A percentile compares a stretch with the other conserved stretches of the same genome.
Conservation (phyloP, 305 asterid species). For the Coffea humblotiana region DNA sequence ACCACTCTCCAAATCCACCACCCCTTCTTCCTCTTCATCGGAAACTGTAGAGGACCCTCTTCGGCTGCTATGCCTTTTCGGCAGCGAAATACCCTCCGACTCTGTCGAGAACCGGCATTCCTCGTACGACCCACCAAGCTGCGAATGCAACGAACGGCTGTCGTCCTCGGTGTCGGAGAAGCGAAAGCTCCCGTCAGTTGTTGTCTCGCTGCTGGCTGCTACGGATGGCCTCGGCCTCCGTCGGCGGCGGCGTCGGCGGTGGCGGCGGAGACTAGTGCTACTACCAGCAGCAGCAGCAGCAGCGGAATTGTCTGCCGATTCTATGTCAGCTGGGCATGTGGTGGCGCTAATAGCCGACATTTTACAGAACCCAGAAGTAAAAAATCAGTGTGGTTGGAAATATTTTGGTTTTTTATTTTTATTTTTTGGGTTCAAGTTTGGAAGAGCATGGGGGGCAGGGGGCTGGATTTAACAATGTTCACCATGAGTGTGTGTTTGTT, state of each 20-base stretch:
- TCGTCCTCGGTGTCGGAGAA: conserved; percentile 48
- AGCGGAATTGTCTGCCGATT: conserved; percentile 24
- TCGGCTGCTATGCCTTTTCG: conserved; percentile 22
- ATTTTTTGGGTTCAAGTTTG: not conserved
- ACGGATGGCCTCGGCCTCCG: conserved; percentile 32
- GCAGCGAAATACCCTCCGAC: conserved; percentile 29
- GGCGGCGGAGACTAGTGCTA: conserved; percentile 24
- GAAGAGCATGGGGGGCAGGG: not conserved
- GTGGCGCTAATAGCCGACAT: conserved; percentile 32
- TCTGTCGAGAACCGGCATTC: conserved; percentile 38
- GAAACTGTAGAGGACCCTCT: conserved; percentile 25
- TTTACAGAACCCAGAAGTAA: conserved; percentile 1
- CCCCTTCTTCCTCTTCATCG: conserved; percentile 24
- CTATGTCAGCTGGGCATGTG: conserved; percentile 28
- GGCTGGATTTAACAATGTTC: not conserved
- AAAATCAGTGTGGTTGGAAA: not conserved
- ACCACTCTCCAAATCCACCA: conserved; percentile 50
- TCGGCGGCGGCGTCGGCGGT: conserved; percentile 35
- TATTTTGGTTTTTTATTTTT: not conserved
- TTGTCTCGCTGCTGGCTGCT: conserved; percentile 47
- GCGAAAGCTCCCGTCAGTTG: conserved; percentile 48
- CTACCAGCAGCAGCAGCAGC: conserved; percentile 15
- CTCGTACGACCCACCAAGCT: conserved; percentile 28
- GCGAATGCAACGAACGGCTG: conserved; percentile 33
- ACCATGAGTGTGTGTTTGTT: conserved; percentile 5